phyloP scores from a whole-genome alignment of 768 basidiomycete species.

The Astraeus odoratus region DNA sequence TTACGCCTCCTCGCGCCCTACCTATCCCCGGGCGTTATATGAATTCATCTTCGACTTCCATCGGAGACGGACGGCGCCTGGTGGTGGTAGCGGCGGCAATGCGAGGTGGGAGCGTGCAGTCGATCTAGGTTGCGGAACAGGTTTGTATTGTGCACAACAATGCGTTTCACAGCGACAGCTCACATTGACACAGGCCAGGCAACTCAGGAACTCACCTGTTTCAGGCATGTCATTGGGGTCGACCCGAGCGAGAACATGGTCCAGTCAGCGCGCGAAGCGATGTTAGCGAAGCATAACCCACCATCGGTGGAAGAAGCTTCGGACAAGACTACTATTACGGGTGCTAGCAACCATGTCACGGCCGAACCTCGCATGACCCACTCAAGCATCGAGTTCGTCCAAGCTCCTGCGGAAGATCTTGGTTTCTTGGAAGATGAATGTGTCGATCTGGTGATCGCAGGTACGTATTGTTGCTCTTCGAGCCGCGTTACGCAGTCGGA shows the following conservation, averaged over 20 bases:
- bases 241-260: constrained; percentile 77
- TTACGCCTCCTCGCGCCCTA: constrained; percentile 67
- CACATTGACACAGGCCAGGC: constrained; percentile 52
- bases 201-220: constrained; percentile 48
- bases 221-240: constrained; percentile 58
- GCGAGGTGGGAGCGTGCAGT: constrained; percentile 50
- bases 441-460: constrained; percentile 64
- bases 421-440: constrained; percentile 39
- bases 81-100: constrained; percentile 2
- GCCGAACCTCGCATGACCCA: constrained; percentile 8
- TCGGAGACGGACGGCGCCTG: constrained; percentile 8
- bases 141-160: constrained; percentile 27
- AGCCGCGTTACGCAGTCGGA: too few relatives aligned
- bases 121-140: constrained; percentile 79
- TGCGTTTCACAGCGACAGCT: not conserved
- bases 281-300: constrained; percentile 6
- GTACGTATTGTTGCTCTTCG: constrained; percentile 30
- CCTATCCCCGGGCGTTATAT: constrained; percentile 62
- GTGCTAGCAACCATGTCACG: constrained; percentile 2
- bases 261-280: constrained; percentile 34
- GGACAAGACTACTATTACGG: not conserved
- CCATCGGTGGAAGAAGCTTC: not conserved
- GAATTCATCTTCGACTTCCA: constrained; percentile 61
- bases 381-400: constrained; percentile 28
- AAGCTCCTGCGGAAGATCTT: constrained; percentile 50